Base-by-base conservation (phyloP, 805 yeast species). In the Sporopachydermia lactativora region DNA sequence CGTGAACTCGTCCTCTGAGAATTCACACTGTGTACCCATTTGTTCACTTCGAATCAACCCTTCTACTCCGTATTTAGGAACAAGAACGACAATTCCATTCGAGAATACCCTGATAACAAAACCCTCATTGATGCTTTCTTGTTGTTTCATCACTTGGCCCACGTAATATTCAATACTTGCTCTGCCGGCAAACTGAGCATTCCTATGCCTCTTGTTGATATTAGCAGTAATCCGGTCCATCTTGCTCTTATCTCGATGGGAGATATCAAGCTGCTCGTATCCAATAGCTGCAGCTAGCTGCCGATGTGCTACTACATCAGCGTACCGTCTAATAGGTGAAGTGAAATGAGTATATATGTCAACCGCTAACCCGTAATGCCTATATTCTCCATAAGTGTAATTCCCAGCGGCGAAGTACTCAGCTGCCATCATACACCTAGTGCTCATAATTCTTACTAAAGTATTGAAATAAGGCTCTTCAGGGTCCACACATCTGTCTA, bases 341-440 rank as follows among this genome's bases (percentile, higher is more conserved):
- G 99, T 92, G 69, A 88, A 92, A 69, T 92, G 99, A 1, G 99
- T 92, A 60, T 92, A 92, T 37, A 92, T 92, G 50, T 88, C 96
- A 40, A 89, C 86, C 2, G 99, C 99, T 47, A 92, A 70, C 58
- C 99, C 99, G 59, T 92, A 92, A 68, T 92, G 99, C 46, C 80
- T 75, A 66, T 84, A 92, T 48, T 92, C 98, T 11, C 94, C 77
- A 54, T 85, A 84, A 5, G 94, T 82, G 53, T 70, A 84, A 13
- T 81, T 76, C 5, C 99, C 97, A 0, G 95, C 75, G 6, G 94
- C 77, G 64, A 92, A 92, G 56, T 92, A 92, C 57, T 89, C 96
- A 2, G 99, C 99, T 2, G 98, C 95, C 81, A 86, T 84, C 98
- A 92, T 92, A 62, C 97, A 89, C 52, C 99, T 73, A 0, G 99